A percentile compares a stretch with the other conserved stretches of the same genome.
phyloP scores from a whole-genome alignment of 345 rosid genomes.

The Excoecaria cochinchinensis region DNA sequence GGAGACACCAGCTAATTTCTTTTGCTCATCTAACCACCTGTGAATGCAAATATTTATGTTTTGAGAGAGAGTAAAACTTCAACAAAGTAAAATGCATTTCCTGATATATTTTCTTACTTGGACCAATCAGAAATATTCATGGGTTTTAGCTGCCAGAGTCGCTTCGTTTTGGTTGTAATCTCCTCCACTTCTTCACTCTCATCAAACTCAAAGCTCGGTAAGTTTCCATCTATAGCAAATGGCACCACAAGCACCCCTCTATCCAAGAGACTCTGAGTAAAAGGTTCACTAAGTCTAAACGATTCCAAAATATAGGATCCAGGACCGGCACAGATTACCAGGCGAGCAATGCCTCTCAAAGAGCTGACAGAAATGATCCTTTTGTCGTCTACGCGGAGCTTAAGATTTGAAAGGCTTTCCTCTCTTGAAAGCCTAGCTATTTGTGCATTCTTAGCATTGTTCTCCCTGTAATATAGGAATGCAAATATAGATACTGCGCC shows the following conservation, averaged over 20 bases:
- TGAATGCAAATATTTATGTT: constrained; percentile 6
- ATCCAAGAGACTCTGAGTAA: constrained; percentile 68
- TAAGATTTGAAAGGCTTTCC: constrained; percentile 83
- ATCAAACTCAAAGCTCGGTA: constrained; percentile 60
- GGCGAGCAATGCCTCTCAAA: constrained; percentile 75
- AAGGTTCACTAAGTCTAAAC: constrained; percentile 69
- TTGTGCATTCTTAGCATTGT: constrained; percentile 70
- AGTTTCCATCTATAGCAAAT: constrained; percentile 66
- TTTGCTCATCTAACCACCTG: constrained; percentile 91
- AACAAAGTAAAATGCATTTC: not conserved
- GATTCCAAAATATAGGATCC: constrained; percentile 63
- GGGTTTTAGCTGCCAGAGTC: constrained; percentile 82
- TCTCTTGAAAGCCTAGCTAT: constrained; percentile 85
- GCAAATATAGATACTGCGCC: constrained; percentile 77
- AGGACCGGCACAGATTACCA: constrained; percentile 88
- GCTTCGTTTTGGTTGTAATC: constrained; percentile 52
- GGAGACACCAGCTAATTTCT: constrained; percentile 74
- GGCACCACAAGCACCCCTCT: constrained; percentile 92
- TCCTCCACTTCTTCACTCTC: constrained; percentile 61
- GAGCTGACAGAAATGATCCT: constrained; percentile 59
- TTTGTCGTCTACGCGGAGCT: constrained; percentile 67
- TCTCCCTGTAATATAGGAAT: constrained; percentile 73
- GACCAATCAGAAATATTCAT: constrained; percentile 68
- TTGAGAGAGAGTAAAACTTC: constrained; percentile 3
- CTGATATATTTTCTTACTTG: constrained; percentile 48